These are phyloP conservation scores for Sporothrix globosa DNA, from an alignment of 2,329 filamentous ascomycete species.

Conservation along the genomic window DNA sequence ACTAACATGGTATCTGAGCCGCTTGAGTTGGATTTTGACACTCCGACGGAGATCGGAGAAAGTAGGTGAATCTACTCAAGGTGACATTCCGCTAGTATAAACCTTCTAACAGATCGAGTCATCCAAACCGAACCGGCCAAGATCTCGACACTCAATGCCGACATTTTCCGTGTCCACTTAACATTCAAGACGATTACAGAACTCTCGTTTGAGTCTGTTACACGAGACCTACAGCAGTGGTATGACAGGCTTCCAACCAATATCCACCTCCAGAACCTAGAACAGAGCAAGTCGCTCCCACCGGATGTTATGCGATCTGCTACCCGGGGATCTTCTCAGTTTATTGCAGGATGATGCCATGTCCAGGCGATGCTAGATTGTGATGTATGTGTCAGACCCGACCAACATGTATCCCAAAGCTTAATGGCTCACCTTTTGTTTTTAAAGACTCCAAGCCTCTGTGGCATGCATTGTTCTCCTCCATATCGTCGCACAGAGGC, in stretches of 20 bases:
- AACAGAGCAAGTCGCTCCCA: constrained; percentile 25
- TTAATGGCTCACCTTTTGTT: not conserved
- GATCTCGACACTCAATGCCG: constrained; percentile 41
- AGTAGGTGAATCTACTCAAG: no score
- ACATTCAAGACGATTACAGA: constrained; percentile 40
- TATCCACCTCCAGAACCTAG: constrained; percentile 37
- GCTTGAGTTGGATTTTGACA: constrained; percentile 37
- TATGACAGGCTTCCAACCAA: constrained; percentile 38
- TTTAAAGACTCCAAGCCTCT: constrained; percentile 41
- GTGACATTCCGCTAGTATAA: no score
- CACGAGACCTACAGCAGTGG: constrained; percentile 41
- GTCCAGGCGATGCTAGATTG: constrained; percentile 41
- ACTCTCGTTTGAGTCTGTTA: constrained; percentile 39
- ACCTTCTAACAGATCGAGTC: constrained; percentile 34
- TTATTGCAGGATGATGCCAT: constrained; percentile 37
- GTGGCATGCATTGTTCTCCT: constrained; percentile 42
- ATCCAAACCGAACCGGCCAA: constrained; percentile 42
- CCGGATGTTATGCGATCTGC: constrained; percentile 37
- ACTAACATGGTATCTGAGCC: constrained; percentile 35
- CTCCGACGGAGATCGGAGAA: constrained; percentile 36
- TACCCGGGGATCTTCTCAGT: constrained; percentile 36
- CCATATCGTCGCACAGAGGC: constrained; percentile 42
- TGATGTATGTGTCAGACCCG: constrained; percentile 38
- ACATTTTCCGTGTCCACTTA: constrained; percentile 41
- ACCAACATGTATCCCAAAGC: not conserved